These are phyloP conservation scores for Ilex asprella DNA, from an alignment of 257 asterid genomes.

Conservation along the genomic window DNA sequence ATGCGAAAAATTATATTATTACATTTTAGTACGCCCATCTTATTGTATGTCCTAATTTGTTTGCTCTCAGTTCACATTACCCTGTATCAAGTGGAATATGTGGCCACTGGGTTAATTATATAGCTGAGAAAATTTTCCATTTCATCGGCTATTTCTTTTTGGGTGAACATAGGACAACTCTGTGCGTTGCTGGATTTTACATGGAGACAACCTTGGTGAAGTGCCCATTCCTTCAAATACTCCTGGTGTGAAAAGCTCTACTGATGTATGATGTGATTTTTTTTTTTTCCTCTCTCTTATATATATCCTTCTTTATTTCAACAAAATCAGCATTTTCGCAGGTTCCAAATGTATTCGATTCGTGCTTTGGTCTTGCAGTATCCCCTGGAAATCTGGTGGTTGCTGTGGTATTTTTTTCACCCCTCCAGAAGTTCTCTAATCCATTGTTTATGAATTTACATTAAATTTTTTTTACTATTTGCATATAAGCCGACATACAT, in stretches of 20 bases:
- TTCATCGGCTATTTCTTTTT: conserved; percentile 2
- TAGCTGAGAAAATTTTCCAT: background rate
- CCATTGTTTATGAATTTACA: background rate
- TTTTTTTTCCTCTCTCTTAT: conserved; percentile 11
- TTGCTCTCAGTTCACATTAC: too few species aligned
- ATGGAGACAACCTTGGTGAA: conserved; percentile 40
- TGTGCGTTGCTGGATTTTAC: conserved; percentile 62
- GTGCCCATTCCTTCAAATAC: conserved; percentile 55
- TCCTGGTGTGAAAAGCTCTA: conserved; percentile 49
- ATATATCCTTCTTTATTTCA: conserved; percentile 7
- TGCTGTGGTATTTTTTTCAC: conserved; percentile 60
- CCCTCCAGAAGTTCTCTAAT: conserved; percentile 9
- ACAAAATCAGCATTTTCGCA: conserved; percentile 27
- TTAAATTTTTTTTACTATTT: background rate
- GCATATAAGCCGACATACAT: too few species aligned
- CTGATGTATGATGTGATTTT: conserved; percentile 47
- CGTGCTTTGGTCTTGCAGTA: conserved; percentile 86
- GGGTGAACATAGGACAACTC: conserved; percentile 55
- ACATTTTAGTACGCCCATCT: background rate
- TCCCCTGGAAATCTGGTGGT: conserved; percentile 86
- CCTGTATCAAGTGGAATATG: too few species aligned
- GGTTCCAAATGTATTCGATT: conserved; percentile 62
- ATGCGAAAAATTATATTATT: background rate
- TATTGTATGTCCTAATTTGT: too few species aligned
- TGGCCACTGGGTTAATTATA: too few species aligned